Conservation (phyloP, 768 basidiomycete species). For the Tylopilus subfusipes region DNA sequence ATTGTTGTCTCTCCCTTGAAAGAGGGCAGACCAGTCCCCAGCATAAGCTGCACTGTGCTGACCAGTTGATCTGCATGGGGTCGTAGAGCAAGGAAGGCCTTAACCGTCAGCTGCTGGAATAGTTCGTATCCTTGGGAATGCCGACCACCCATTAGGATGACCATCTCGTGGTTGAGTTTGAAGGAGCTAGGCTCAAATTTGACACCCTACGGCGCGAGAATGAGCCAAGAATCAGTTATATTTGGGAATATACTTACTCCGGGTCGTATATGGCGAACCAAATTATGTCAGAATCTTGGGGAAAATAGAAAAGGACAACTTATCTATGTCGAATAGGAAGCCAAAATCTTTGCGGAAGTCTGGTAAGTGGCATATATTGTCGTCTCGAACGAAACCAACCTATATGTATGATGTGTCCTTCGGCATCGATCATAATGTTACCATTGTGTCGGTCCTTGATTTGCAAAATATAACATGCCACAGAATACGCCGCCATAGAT, state of each 20-base stretch:
- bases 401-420: constrained; percentile 95
- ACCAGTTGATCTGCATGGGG: constrained; percentile 90
- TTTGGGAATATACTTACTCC: constrained; percentile 44
- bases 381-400: constrained; percentile 48
- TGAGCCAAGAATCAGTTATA: constrained; percentile 4
- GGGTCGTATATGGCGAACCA: constrained; percentile 41
- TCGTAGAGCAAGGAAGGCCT: constrained; percentile 95
- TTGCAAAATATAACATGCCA: constrained; percentile 96
- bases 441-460: constrained; percentile 99
- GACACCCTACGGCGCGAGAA: constrained; percentile 63
- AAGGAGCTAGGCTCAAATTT: constrained; percentile 99
- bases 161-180: constrained; percentile 99
- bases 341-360: constrained; percentile 69
- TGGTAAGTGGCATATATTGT: constrained; percentile 5
- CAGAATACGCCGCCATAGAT: constrained; percentile 98
- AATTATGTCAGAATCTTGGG: constrained; percentile 27
- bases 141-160: constrained; percentile 93
- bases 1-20: constrained; percentile 97
- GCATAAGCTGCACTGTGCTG: constrained; percentile 87
- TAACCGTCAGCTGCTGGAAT: constrained; percentile 91
- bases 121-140: constrained; percentile 92
- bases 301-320: constrained; percentile 40
- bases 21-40: constrained; percentile 89
- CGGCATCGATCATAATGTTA: constrained; percentile 99
- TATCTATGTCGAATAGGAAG: constrained; percentile 97